These are phyloP conservation scores for Fusarium sp. DNA, from an alignment of 2,329 filamentous ascomycete genomes.

Conservation along the genomic window DNA sequence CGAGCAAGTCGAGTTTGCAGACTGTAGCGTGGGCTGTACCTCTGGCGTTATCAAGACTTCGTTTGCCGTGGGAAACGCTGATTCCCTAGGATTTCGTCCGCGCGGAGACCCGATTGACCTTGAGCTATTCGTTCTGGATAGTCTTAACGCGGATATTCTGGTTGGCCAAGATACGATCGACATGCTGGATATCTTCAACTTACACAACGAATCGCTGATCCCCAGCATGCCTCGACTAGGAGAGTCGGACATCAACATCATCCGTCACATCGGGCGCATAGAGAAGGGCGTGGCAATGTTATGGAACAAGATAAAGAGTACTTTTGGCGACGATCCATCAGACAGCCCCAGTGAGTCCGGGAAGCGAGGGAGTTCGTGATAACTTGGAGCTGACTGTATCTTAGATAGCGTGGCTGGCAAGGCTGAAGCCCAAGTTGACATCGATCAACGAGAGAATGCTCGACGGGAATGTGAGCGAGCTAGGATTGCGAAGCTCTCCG, in stretches of 20 bases:
- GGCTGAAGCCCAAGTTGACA: not conserved
- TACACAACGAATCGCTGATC: not conserved
- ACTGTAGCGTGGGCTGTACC: not conserved
- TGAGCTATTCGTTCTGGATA: not conserved
- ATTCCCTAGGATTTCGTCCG: not conserved
- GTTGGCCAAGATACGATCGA: not conserved
- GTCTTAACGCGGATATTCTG: not conserved
- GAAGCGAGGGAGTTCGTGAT: not conserved
- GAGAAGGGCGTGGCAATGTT: too few species aligned
- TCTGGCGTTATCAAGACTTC: not conserved
- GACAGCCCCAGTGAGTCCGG: too few species aligned
- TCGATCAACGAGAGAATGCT: not conserved
- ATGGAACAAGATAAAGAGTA: not conserved
- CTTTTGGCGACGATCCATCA: too few species aligned
- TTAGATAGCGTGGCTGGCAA: not conserved
- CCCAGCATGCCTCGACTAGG: not conserved
- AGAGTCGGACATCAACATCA: slow-evolving; percentile 29
- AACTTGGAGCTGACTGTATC: not conserved
- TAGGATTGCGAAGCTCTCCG: not conserved
- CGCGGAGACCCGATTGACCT: not conserved
- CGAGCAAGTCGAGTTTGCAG: slow-evolving; percentile 9
- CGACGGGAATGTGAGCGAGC: not conserved
- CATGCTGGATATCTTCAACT: not conserved
- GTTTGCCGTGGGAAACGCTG: not conserved
- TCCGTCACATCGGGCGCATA: not conserved